A percentile compares a stretch with the other conserved stretches of the same genome.
Evolutionary conservation across 2,329 filamentous ascomycete genomes (phyloP).

Genomic region (Rhinocladiella mackenziei): DNA sequence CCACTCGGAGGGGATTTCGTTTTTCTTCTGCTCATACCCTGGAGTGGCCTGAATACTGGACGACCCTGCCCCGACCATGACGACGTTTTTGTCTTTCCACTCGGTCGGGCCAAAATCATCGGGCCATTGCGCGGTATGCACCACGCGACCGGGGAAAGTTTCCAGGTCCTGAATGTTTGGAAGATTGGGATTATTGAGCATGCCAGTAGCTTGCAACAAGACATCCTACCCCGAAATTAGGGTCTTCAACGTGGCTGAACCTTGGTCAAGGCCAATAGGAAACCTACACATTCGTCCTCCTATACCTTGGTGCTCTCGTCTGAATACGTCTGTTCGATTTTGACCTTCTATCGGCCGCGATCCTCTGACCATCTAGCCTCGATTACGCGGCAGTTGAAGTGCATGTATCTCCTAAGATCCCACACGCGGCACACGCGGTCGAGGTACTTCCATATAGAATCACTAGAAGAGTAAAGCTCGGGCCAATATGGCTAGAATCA

Average conservation of each 20-base stretch:
- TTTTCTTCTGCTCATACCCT: constrained; percentile 41
- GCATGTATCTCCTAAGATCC: constrained; percentile 50
- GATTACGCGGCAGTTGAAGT: constrained; percentile 46
- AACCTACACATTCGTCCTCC: constrained; percentile 42
- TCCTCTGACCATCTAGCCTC: constrained; percentile 49
- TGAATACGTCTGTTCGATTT: constrained; percentile 37
- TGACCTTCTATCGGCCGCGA: constrained; percentile 47
- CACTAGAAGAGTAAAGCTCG: constrained; percentile 42
- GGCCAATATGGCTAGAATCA: constrained; percentile 40
- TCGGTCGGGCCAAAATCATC: constrained; percentile 41
- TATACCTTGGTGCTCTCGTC: constrained; percentile 38
- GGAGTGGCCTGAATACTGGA: constrained; percentile 45
- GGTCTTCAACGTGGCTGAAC: no score
- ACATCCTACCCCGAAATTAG: no score
- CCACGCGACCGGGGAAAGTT: constrained; percentile 42
- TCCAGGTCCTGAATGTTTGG: constrained; percentile 42
- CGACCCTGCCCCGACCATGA: constrained; percentile 43
- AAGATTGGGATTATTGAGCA: constrained; percentile 39
- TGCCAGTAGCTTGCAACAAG: constrained; percentile 41
- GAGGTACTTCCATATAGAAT: constrained; percentile 48
- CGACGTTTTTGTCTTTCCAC: constrained; percentile 42
- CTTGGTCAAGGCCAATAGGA: no score
- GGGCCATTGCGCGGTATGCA: constrained; percentile 42
- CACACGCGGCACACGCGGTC: constrained; percentile 47
- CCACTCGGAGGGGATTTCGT: constrained; percentile 45